phyloP scores from a whole-genome alignment of 257 asterid genomes.

The Capsicum chinense region DNA sequence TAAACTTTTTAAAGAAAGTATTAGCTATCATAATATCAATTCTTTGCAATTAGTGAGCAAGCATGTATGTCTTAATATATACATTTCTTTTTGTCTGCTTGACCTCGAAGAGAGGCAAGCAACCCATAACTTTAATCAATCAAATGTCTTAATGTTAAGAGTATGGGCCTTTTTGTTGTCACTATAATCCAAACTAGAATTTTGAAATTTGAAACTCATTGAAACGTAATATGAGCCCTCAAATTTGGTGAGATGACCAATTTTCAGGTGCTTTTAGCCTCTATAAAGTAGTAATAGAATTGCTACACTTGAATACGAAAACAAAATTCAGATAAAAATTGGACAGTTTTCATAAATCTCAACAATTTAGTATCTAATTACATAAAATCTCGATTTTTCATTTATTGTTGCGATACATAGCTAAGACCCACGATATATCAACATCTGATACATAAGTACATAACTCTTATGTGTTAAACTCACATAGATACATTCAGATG shows the following conservation, averaged over 20 bases:
- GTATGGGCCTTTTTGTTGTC: background rate
- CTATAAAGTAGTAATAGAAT: background rate
- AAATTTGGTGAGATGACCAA: background rate
- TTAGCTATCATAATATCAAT: background rate
- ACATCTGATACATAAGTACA: too few species aligned
- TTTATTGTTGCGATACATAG: too few species aligned
- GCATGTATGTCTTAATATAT: background rate
- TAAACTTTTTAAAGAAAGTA: background rate
- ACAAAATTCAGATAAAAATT: background rate
- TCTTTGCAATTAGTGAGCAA: background rate
- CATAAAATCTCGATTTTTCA: too few species aligned
- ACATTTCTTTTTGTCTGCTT: background rate
- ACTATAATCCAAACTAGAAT: background rate
- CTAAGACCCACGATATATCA: too few species aligned
- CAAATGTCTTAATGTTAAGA: background rate
- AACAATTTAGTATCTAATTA: too few species aligned
- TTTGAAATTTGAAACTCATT: background rate
- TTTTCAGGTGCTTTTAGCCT: background rate
- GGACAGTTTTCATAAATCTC: too few species aligned
- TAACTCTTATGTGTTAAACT: too few species aligned
- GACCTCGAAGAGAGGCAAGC: slow-evolving; percentile 2
- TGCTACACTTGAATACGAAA: background rate
- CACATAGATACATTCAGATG: too few species aligned
- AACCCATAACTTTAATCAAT: background rate
- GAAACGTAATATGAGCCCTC: background rate